Percentiles rank a stretch among this genome's conserved stretches.
These are phyloP conservation scores for Hansfordia pulvinata DNA, from an alignment of 2,329 filamentous ascomycete genomes.

Conservation along the genomic window DNA sequence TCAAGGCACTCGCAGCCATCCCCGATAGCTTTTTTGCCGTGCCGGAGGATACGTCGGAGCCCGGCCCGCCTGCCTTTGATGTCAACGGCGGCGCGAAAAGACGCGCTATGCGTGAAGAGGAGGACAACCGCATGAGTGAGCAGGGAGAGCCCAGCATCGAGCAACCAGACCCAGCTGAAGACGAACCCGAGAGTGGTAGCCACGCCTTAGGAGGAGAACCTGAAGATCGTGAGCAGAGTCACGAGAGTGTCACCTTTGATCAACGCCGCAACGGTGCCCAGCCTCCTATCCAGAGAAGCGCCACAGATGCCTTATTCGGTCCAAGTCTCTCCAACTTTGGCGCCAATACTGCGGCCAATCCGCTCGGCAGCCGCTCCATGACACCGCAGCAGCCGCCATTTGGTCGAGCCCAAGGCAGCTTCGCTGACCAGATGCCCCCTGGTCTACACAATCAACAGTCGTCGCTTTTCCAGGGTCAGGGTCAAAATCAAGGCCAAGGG, in stretches of 20 bases:
- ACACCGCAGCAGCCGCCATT: conserved; percentile 71
- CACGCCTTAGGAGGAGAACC: conserved; percentile 85
- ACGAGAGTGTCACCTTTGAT: conserved; percentile 36
- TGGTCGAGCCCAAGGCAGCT: conserved; percentile 48
- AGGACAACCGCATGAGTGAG: conserved; percentile 37
- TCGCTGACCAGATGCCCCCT: conserved; percentile 45
- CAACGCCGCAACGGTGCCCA: conserved; percentile 57
- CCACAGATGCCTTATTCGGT: conserved; percentile 38
- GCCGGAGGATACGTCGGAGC: conserved; percentile 8
- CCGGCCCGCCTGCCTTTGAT: conserved; percentile 70
- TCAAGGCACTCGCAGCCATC: conserved; percentile 10
- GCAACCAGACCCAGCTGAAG: conserved; percentile 42
- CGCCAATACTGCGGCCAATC: too few relatives aligned
- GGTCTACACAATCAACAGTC: conserved; percentile 38
- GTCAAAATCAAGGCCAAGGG: too few relatives aligned
- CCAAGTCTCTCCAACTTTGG: conserved; percentile 42
- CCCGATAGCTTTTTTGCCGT: conserved; percentile 24
- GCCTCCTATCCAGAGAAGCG: conserved; percentile 59
- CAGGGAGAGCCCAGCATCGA: conserved; percentile 34
- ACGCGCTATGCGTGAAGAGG: conserved; percentile 62
- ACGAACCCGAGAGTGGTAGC: conserved; percentile 68
- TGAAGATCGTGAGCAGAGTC: conserved; percentile 55
- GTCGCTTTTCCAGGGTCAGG: conserved; percentile 42
- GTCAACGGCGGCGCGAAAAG: conserved; percentile 69
- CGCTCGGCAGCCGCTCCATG: conserved; percentile 56